These are phyloP conservation scores for Ophiostoma australiae DNA, from an alignment of 2,329 filamentous ascomycete species.

Conservation along the genomic window DNA sequence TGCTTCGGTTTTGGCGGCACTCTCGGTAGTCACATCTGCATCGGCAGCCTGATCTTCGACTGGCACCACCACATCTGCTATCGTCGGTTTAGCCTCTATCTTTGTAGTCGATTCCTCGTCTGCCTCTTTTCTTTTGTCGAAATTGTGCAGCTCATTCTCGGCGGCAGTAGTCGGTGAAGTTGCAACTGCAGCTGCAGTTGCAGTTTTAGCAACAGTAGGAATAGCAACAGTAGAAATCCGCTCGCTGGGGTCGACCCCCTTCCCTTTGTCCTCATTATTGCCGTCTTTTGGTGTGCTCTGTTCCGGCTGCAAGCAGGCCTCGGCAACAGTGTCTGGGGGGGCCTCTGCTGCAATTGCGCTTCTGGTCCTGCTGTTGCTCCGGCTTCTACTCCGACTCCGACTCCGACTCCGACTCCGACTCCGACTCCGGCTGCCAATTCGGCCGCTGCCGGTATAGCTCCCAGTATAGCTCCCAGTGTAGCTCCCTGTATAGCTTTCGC, in stretches of 20 bases:
- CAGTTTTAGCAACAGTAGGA: neutral
- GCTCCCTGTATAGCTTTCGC: conserved; percentile 22
- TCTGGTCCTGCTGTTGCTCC: conserved; percentile 20
- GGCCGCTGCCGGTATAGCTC: conserved; percentile 17
- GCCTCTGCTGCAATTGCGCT: neutral
- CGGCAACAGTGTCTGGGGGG: neutral
- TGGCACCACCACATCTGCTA: neutral
- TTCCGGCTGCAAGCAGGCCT: neutral
- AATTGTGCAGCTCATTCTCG: neutral
- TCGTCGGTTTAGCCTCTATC: neutral
- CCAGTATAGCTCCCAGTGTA: conserved; percentile 22
- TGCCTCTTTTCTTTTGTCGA: neutral
- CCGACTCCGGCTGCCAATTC: conserved; percentile 29
- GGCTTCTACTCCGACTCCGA: conserved; percentile 31
- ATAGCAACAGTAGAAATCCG: neutral
- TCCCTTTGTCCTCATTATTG: conserved; percentile 11
- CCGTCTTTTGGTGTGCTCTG: neutral
- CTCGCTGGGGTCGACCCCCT: neutral
- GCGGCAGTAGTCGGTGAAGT: neutral
- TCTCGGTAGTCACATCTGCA: neutral
- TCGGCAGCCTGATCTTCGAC: neutral
- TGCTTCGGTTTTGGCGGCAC: neutral
- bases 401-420: conserved; percentile 36
- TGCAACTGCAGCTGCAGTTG: neutral
- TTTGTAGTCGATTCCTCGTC: neutral